These are phyloP conservation scores for Malus asiatica DNA, from an alignment of 306 rosid species.

Conservation along the genomic window DNA sequence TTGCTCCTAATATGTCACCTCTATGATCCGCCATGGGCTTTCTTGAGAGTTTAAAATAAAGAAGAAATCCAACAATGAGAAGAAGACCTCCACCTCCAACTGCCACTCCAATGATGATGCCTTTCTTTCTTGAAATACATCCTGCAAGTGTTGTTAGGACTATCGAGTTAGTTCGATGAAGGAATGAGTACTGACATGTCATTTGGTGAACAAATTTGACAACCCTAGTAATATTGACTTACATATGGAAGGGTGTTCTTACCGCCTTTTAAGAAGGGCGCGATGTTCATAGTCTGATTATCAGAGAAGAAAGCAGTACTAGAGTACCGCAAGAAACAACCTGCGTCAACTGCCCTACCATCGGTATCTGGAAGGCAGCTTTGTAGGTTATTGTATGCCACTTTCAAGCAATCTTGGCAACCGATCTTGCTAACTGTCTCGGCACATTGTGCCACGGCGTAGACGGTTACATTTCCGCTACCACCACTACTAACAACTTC, in stretches of 20 bases:
- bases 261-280: constrained; percentile 32
- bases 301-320: constrained; percentile 40
- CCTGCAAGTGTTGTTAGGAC: not conserved
- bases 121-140: constrained; percentile 35
- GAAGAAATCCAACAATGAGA: constrained; percentile 36
- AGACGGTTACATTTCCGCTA: constrained; percentile 23
- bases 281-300: constrained; percentile 36
- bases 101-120: constrained; percentile 55
- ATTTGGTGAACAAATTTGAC: not conserved
- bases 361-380: constrained; percentile 37
- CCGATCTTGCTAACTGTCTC: constrained; percentile 23
- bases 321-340: constrained; percentile 61
- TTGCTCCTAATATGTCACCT: constrained; percentile 63
- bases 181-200: not conserved
- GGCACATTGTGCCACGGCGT: constrained; percentile 57
- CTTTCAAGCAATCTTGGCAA: constrained; percentile 39
- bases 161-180: not conserved
- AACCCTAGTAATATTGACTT: not conserved
- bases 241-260: not conserved
- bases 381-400: constrained; percentile 28
- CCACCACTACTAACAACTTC: not conserved
- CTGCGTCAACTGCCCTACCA: constrained; percentile 51
- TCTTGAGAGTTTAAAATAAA: constrained; percentile 25
- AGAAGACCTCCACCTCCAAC: constrained; percentile 52
- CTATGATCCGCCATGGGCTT: constrained; percentile 28